phyloP scores from a whole-genome alignment of 345 rosid genomes.

The Ailanthus altissimus region DNA sequence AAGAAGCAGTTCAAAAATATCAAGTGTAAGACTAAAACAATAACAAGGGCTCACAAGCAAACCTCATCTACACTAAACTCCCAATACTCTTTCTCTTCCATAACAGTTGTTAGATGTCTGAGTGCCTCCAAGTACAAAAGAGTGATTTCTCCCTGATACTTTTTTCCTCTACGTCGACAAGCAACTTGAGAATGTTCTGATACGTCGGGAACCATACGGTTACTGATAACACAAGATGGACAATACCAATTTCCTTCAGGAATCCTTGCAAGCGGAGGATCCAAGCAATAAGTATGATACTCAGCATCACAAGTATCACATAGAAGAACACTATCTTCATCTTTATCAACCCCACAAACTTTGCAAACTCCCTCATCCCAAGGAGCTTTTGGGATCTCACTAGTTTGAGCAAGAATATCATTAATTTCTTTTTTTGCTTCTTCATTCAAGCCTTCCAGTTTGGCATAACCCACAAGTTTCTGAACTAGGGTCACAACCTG shows the following conservation, averaged over 20 bases:
- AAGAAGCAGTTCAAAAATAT: not conserved
- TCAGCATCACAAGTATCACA: slow-evolving; percentile 98
- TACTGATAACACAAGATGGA: slow-evolving; percentile 78
- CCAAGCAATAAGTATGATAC: slow-evolving; percentile 98
- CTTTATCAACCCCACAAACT: slow-evolving; percentile 96
- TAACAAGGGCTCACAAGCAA: slow-evolving; percentile 27
- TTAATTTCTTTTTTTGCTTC: slow-evolving; percentile 72
- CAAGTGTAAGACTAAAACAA: slow-evolving; percentile 1
- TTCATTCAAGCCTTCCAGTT: slow-evolving; percentile 53
- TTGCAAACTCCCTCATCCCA: slow-evolving; percentile 99
- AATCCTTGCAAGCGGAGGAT: slow-evolving; percentile 92
- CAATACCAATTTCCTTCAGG: slow-evolving; percentile 99
- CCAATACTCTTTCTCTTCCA: slow-evolving; percentile 92
- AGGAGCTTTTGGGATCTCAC: slow-evolving; percentile 88
- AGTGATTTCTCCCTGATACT: slow-evolving; percentile 74
- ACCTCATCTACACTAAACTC: slow-evolving; percentile 82
- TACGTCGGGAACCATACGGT: slow-evolving; percentile 48
- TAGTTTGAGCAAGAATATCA: slow-evolving; percentile 61
- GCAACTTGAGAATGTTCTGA: slow-evolving; percentile 46
- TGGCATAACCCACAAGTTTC: slow-evolving; percentile 61
- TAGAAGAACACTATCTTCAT: slow-evolving; percentile 94
- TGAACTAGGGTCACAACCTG: slow-evolving; percentile 72
- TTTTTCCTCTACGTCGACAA: slow-evolving; percentile 46
- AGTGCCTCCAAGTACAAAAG: slow-evolving; percentile 62
- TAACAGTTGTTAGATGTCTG: slow-evolving; percentile 50